Evolutionary conservation across 2,329 filamentous ascomycete genomes (phyloP), one percentile per base, ranked within the genome.

Genomic region (Ceratocystis diversiconidia): DNA sequence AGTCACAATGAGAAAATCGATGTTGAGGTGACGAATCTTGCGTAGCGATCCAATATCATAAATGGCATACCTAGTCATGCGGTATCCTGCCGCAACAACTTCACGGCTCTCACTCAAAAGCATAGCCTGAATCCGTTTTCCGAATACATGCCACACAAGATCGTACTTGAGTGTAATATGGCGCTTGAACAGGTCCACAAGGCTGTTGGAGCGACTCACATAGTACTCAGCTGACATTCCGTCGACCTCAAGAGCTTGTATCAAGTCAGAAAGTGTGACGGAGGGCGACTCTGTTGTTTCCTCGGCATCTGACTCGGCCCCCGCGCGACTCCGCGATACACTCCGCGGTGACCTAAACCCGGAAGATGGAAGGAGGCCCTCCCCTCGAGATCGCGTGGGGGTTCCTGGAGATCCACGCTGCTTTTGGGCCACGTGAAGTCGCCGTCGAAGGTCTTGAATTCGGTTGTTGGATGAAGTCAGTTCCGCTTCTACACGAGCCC

Each of bases 101-200:
- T 99, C 95, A 70, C 92, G 85, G 73, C 89, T 96, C 70, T 96
- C 92, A 72, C 92, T 96, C 66, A 99, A 79, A 25, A 99, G 85
- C 90, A 99, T 95, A 70, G 90, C 86, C 75, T 99, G 94, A 79
- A 97, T 92, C 55, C 94, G 84, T 61, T 95, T 77, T 1, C 95
- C 94, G 75, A 99, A 99, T 1, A 95, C 86, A 3, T 91, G 89
- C 94, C 94, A 99, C 1, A 90, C 92, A 61, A 99, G 78, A 74
- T 99, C 95, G 74, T 97, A 96, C 73, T 99, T 99, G 66, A 99
- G 80, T 1, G 90, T 92, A 1, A 91, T 90, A 74, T 97, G 85
- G 64, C 90, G 83, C 74, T 92, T 96, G 77, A 99, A 95, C n/a
- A 99, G 80, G 68, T 95, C 89, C n/a, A 97, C 94, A 7, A 99